A percentile compares a stretch with the other conserved stretches of the same genome.
These are phyloP conservation scores for Metschnikowia lachancei DNA, from an alignment of 805 yeast species.

Conservation along the genomic window DNA sequence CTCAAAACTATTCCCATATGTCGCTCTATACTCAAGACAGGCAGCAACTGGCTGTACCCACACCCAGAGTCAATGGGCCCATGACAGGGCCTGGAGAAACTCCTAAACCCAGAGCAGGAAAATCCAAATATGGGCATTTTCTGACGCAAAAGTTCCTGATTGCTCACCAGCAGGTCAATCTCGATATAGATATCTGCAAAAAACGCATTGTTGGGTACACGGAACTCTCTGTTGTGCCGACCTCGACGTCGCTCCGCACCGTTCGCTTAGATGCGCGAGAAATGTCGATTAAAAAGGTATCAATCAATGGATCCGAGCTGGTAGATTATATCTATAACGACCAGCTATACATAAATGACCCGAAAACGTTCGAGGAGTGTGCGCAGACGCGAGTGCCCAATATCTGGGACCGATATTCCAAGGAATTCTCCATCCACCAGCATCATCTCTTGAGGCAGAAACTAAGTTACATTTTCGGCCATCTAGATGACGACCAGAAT, in stretches of 20 bases:
- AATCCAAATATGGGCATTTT: constrained; percentile 16
- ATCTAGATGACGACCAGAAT: constrained; percentile 33
- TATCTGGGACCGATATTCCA: constrained; percentile 44
- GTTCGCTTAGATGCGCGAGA: constrained; percentile 81
- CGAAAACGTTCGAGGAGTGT: constrained; percentile 28
- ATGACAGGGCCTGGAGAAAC: constrained; percentile 14
- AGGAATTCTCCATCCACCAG: constrained; percentile 46
- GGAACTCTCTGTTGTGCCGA: constrained; percentile 77
- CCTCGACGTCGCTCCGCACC: constrained; percentile 52
- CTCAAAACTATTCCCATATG: constrained; percentile 1
- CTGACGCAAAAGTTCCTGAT: constrained; percentile 57
- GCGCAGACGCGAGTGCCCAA: constrained; percentile 26
- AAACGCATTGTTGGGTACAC: constrained; percentile 67
- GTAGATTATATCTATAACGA: constrained; percentile 59
- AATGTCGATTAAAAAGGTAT: constrained; percentile 59
- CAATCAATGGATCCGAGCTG: constrained; percentile 55
- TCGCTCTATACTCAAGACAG: constrained; percentile 10
- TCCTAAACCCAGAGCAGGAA: constrained; percentile 12
- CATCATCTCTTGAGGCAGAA: constrained; percentile 58
- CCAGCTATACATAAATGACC: constrained; percentile 40
- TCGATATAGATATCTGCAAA: constrained; percentile 75
- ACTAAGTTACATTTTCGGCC: constrained; percentile 53
- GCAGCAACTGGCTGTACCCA: constrained; percentile 19
- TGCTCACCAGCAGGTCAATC: constrained; percentile 77
- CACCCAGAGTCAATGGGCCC: constrained; percentile 16